A percentile compares a stretch with the other conserved stretches of the same genome.
These are phyloP conservation scores for Lindgomyces ingoldianus DNA, from an alignment of 495 filamentous ascomycete species.

Conservation along the genomic window DNA sequence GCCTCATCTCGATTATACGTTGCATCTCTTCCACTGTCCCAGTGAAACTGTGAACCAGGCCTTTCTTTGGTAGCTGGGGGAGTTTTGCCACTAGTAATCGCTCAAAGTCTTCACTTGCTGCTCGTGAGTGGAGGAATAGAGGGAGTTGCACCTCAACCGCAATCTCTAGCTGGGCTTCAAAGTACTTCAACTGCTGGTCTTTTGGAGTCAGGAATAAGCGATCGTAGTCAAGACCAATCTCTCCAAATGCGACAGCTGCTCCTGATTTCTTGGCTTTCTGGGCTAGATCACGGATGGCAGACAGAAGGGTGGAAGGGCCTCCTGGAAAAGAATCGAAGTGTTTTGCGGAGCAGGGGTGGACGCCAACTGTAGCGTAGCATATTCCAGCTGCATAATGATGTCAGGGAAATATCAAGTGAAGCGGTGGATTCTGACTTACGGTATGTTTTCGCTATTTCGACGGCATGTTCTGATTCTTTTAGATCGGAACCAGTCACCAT, in stretches of 20 bases:
- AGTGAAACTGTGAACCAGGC: conserved; percentile 89
- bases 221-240: conserved; percentile 96
- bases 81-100: conserved; percentile 57
- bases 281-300: conserved; percentile 60
- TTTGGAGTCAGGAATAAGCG: conserved; percentile 74
- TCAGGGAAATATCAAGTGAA: background rate
- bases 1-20: conserved; percentile 68
- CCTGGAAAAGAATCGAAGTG: conserved; percentile 64
- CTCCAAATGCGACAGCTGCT: conserved; percentile 79
- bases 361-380: conserved; percentile 85
- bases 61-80: conserved; percentile 63
- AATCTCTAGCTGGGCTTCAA: conserved; percentile 74
- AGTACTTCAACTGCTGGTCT: conserved; percentile 80
- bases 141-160: conserved; percentile 78
- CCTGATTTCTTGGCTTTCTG: conserved; percentile 50
- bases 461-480: conserved; percentile 69
- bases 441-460: conserved; percentile 70
- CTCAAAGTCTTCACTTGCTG: conserved; percentile 81
- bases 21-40: conserved; percentile 81
- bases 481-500: conserved; percentile 94
- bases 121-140: conserved; percentile 86
- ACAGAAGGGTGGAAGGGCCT: conserved; percentile 53
- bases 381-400: conserved; percentile 61
- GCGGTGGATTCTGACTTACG: conserved; percentile 52
- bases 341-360: conserved; percentile 82